phyloP scores from a whole-genome alignment of 257 asterid species.

The Jaltomata sinuosa region DNA sequence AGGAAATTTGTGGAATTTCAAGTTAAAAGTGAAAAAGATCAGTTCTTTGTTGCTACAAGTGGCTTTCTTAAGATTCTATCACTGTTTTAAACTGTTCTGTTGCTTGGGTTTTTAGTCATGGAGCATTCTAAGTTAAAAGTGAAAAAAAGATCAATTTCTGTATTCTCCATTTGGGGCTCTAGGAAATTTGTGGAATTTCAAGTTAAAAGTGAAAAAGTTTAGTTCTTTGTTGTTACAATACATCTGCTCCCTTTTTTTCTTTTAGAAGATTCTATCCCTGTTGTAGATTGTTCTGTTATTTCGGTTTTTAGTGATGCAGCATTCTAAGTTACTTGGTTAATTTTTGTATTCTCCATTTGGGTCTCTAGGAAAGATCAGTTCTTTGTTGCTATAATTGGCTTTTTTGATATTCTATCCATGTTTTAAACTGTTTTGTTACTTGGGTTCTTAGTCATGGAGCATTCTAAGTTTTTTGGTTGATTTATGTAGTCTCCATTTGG shows the following conservation, averaged over 20 bases:
- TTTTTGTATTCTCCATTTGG: neutral
- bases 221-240: neutral
- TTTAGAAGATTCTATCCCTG: neutral
- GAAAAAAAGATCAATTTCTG: neutral
- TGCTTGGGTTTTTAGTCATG: neutral
- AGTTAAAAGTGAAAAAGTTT: neutral
- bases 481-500: neutral
- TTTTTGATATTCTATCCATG: neutral
- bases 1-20: neutral
- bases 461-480: neutral
- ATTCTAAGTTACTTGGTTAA: neutral
- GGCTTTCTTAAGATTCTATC: neutral
- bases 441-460: neutral
- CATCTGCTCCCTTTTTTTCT: neutral
- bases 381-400: neutral
- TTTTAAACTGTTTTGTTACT: neutral
- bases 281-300: neutral
- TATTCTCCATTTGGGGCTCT: neutral
- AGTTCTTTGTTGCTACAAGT: neutral
- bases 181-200: neutral
- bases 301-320: neutral
- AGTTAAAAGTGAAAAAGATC: neutral
- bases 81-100: neutral
- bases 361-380: neutral
- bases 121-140: neutral